Conservation (phyloP, 2,329 filamentous ascomycete genomes). For the Colletotrichum sp. region DNA sequence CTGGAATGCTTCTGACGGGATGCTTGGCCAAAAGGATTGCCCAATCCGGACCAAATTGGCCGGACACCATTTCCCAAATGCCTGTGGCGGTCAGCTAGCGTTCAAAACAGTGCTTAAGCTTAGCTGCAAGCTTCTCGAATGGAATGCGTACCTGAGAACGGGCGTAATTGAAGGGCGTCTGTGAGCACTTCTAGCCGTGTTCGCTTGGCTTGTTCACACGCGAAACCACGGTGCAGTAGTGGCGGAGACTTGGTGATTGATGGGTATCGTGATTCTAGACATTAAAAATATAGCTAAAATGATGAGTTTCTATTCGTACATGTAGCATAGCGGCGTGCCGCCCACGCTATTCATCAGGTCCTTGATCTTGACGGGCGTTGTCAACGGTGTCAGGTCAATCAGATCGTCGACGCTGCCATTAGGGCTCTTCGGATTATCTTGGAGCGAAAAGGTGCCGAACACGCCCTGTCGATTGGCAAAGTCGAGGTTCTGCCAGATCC, state of each 20-base stretch:
- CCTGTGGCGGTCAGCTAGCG: background rate
- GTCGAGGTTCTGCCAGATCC: conserved; percentile 54
- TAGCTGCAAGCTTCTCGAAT: background rate
- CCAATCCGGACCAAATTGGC: background rate
- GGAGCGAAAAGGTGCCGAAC: conserved; percentile 46
- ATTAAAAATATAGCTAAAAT: background rate
- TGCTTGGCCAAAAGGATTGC: background rate
- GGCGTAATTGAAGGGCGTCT: background rate
- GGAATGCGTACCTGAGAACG: background rate
- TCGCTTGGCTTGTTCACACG: background rate
- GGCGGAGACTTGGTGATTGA: background rate
- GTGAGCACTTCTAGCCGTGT: background rate
- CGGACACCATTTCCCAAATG: background rate
- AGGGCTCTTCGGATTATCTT: conserved; percentile 42
- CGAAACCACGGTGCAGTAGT: background rate
- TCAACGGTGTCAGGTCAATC: conserved; percentile 36
- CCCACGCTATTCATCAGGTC: conserved; percentile 45
- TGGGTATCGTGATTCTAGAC: background rate
- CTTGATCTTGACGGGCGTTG: conserved; percentile 36
- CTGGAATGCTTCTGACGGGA: background rate
- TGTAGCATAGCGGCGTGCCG: conserved; percentile 47
- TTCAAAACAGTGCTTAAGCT: background rate
- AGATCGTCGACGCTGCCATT: conserved; percentile 47
- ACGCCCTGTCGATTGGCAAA: conserved; percentile 41
- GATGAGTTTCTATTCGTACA: conserved; percentile 34